Evolutionary conservation across 345 rosid genomes (phyloP).

Genomic region (Arabidopsis arenosa): DNA sequence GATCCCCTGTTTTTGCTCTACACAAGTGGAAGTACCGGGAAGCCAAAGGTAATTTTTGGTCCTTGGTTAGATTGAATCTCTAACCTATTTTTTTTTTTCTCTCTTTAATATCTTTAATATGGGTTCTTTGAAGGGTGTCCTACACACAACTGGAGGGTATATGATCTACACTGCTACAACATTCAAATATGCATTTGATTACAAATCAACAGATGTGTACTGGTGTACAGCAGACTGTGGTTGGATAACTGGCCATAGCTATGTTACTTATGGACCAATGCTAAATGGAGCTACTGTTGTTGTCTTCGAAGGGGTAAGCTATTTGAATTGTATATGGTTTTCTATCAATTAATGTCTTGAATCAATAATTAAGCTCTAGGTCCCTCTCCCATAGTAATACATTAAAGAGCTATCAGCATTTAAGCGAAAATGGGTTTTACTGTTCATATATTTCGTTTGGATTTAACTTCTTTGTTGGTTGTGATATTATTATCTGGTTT

Average conservation of each 20-base stretch:
- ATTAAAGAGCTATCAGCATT: conserved; percentile 15
- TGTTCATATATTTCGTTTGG: conserved; percentile 14
- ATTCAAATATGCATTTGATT: conserved; percentile 97
- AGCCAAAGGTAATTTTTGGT: conserved; percentile 76
- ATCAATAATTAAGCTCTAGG: conserved; percentile 16
- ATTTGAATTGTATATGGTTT: not conserved
- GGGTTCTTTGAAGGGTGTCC: conserved; percentile 71
- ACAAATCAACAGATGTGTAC: conserved; percentile 85
- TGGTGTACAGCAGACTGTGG: conserved; percentile 99
- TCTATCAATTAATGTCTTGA: not conserved
- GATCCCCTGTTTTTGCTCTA: conserved; percentile 94
- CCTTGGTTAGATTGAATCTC: conserved; percentile 8
- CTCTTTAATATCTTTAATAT: conserved; percentile 44
- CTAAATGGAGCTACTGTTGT: conserved; percentile 89
- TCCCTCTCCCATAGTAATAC: not conserved
- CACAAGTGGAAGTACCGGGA: conserved; percentile 99
- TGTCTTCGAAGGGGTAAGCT: conserved; percentile 90
- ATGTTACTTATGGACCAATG: conserved; percentile 97
- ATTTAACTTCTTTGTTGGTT: conserved; percentile 20
- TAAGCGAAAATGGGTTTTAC: not conserved
- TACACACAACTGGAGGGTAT: conserved; percentile 98
- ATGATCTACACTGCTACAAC: conserved; percentile 97
- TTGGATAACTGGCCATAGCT: conserved; percentile 99
- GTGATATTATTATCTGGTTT: conserved; percentile 34
- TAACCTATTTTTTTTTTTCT: not conserved